Evolutionary conservation across 805 yeast genomes (phyloP).

Genomic region (Tetrapisispora iriomotensis): DNA sequence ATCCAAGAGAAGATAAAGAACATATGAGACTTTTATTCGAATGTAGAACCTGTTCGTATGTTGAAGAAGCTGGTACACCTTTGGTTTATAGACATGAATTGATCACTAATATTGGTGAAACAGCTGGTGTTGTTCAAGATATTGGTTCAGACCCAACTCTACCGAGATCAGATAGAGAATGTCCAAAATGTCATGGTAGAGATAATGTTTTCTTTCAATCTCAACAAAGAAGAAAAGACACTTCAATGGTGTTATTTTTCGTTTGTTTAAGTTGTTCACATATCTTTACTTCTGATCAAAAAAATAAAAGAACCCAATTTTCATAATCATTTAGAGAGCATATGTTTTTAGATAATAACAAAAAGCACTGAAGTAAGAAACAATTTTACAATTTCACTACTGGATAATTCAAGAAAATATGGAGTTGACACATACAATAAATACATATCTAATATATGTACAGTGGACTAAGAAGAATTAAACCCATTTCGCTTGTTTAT

Average conservation of each 20-base stretch:
- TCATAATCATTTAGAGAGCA: constrained; percentile 4
- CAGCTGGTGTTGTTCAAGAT: constrained; percentile 95
- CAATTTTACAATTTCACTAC: too few relatives aligned
- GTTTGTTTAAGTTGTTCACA: constrained; percentile 84
- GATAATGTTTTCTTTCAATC: constrained; percentile 96
- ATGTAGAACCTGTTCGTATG: constrained; percentile 90
- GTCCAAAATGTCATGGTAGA: constrained; percentile 78
- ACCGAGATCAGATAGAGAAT: constrained; percentile 88
- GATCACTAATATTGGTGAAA: constrained; percentile 81
- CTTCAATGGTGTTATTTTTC: constrained; percentile 88
- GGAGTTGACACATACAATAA: too few relatives aligned
- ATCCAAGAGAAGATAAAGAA: constrained; percentile 90
- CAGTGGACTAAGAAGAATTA: too few relatives aligned
- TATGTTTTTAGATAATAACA: not conserved
- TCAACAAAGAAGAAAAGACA: constrained; percentile 90
- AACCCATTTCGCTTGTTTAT: too few relatives aligned
- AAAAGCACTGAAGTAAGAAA: not conserved
- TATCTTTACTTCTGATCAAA: constrained; percentile 38
- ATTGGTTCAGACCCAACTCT: constrained; percentile 96
- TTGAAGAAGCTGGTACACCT: constrained; percentile 82
- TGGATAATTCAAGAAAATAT: too few relatives aligned
- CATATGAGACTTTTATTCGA: constrained; percentile 63
- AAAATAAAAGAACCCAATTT: constrained; percentile 30
- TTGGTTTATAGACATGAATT: constrained; percentile 88
- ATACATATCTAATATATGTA: too few relatives aligned